Conservation (phyloP, 495 filamentous ascomycete species). For the Parathielavia hyrcaniae region DNA sequence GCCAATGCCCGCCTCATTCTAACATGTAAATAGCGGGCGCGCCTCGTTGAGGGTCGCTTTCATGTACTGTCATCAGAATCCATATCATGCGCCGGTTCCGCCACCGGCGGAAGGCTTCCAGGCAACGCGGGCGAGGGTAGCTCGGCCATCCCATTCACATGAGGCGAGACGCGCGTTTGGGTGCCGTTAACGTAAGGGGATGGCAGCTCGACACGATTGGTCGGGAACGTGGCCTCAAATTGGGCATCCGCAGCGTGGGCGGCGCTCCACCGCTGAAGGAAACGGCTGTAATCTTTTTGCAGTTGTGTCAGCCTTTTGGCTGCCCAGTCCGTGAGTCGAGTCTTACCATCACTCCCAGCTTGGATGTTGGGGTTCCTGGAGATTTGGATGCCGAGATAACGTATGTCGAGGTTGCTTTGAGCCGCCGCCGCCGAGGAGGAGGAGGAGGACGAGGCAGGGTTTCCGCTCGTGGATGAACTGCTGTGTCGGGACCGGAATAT, state of each 20-base stretch:
- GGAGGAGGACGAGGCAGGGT: constrained; percentile 13
- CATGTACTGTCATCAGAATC: constrained; percentile 19
- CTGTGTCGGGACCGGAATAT: constrained; percentile 24
- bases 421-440: too few species aligned
- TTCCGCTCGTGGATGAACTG: constrained; percentile 3
- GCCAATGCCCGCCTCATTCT: background rate
- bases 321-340: background rate
- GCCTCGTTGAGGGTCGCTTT: background rate
- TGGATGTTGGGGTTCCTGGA: constrained; percentile 26
- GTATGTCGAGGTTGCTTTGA: constrained; percentile 21
- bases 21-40: background rate
- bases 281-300: constrained; percentile 28
- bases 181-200: constrained; percentile 28
- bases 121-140: constrained; percentile 18
- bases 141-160: constrained; percentile 17
- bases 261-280: constrained; percentile 28
- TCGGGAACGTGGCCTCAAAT: constrained; percentile 29
- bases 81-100: constrained; percentile 17
- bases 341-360: constrained; percentile 23
- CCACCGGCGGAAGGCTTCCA: constrained; percentile 21
- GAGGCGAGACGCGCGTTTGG: background rate
- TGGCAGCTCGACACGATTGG: constrained; percentile 27
- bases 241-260: constrained; percentile 29
- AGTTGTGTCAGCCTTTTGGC: constrained; percentile 11
- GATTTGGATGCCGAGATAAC: constrained; percentile 35